Base-by-base conservation (phyloP, 73 alveolate genomes). In the Tetrahymena borealis region DNA sequence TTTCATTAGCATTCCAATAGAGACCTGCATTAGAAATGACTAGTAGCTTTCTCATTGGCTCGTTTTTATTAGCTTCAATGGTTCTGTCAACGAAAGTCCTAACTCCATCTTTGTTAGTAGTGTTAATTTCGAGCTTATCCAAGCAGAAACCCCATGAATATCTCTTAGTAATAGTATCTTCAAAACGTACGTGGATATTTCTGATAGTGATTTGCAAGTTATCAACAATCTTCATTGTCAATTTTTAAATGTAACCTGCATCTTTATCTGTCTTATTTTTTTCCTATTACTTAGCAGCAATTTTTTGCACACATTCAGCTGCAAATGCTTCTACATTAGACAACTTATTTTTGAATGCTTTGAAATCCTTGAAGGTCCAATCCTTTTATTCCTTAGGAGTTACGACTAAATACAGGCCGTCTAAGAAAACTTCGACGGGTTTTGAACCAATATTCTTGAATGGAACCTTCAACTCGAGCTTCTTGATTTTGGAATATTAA, bases 101-200 rank as follows among this genome's bases (percentile, higher is more conserved):
- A 35, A 60, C 37, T 60, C 85, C 85, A 60, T 60, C 85, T 18
- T 60, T 60, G 13, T 60, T 60, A 1, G 85, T 60, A 13, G 85
- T 60, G 31, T 18, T 6, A 60, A 60, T 60, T 60, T 60, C 85
- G 31, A 60, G n/a, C 15, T 60, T 60, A 60, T 60, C 85, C 38
- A 60, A 60, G 85, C 85, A 78, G 24, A 92, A 39, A 38, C 93
- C 95, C 93, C 95, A 92, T 1, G 93, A 85, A 85, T 79, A 92
- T 33, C 79, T 90, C 20, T 78, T 92, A 3, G 90, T 79, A 3
- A 92, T 79, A 12, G 95, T 92, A 38, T 96, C 99, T 90, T 98
- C 99, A 91, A 96, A 97, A 79, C 99, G 94, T 12, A 98, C 95
- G 92, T 97, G 99, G 60, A 98, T 98, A 94, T 98, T 98, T 77